Percentiles rank a stretch among this genome's conserved stretches.
These are phyloP conservation scores for Pleurotus tuoliensis DNA, from an alignment of 768 basidiomycete genomes.

Conservation along the genomic window DNA sequence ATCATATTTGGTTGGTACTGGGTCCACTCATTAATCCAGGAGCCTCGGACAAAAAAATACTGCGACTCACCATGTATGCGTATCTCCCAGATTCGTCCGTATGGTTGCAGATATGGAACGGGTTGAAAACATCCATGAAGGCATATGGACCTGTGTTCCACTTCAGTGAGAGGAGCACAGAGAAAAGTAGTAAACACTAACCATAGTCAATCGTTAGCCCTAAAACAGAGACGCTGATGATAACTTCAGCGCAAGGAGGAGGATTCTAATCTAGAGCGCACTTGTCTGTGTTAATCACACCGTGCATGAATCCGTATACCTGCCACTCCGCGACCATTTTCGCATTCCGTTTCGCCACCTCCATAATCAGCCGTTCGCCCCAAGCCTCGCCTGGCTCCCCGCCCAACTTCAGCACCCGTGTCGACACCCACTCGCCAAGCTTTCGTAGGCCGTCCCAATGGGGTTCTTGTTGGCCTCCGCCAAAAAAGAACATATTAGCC, in stretches of 20 bases:
- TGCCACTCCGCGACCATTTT: slow-evolving; percentile 96
- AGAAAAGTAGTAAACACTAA: slow-evolving; percentile 15
- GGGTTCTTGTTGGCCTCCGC: slow-evolving; percentile 71
- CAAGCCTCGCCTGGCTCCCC: slow-evolving; percentile 53
- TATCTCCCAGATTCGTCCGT: slow-evolving; percentile 77
- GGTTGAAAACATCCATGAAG: slow-evolving; percentile 92
- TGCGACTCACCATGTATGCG: slow-evolving; percentile 50
- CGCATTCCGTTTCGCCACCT: slow-evolving; percentile 82
- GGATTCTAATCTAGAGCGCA: slow-evolving; percentile 24
- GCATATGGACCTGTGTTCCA: slow-evolving; percentile 70
- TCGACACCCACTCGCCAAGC: slow-evolving; percentile 72
- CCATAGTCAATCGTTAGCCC: slow-evolving; percentile 80
- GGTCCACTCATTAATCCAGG: neutral
- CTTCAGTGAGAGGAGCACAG: neutral
- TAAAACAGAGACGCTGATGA: slow-evolving; percentile 50
- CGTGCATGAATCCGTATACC: slow-evolving; percentile 91
- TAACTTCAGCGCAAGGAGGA: neutral
- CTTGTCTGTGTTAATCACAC: slow-evolving; percentile 98
- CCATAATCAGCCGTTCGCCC: slow-evolving; percentile 70
- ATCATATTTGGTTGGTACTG: slow-evolving; percentile 79
- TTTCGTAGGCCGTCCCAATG: slow-evolving; percentile 72
- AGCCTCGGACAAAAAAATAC: neutral
- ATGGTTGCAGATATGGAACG: slow-evolving; percentile 88
- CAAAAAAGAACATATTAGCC: slow-evolving; percentile 59
- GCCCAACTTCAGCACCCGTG: slow-evolving; percentile 51